Evolutionary conservation across 805 yeast species (phyloP), one percentile per base, ranked within the genome.

Genomic region (Metschnikowia borealis): DNA sequence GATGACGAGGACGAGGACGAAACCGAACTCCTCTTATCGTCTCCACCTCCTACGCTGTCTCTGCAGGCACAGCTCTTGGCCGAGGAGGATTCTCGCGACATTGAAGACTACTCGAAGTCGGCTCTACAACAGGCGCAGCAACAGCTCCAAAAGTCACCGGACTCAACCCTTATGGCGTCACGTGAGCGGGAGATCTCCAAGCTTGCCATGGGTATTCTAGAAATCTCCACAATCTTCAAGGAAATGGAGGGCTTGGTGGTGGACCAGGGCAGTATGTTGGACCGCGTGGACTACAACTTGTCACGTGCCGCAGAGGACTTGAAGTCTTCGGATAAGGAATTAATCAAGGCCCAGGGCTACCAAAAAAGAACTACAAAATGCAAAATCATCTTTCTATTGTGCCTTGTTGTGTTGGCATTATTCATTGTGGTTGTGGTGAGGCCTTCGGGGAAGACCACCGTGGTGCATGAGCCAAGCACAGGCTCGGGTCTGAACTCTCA

Each of bases 231-330:
- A 1, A 92, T 94, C 41, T 94, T 94, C 73, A 86, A 87, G 64
- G 98, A 94, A 62, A 80, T 94, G 80, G 97, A 95, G 62, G 81
- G 83, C 36, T 75, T 94, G 77, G 88, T 94, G 39, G 86, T 94
- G 49, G 98, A 94, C 62, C 99, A 94, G 68, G 99, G 99, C 1
- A 89, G 97, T 0, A 78, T 94, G 40, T 75, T 94, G 52, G 99
- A 94, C 68, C 74, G 97, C 57, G 92, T 94, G 50, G 99, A 92
- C 67, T 94, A 92, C 66, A 94, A 94, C 63, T 70, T 94, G 52
- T 86, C 85, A 53, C 83, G 83, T 52, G 85, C 96, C n/a, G 85
- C 81, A 2, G 81, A 81, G 34, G 86, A 89, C 56, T 79, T 92
- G 52, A 82, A 84, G 60, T 78, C 76, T 36, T 94, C 97, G 0